Base-by-base conservation (phyloP, 805 yeast genomes). In the Yarrowia porcina region DNA sequence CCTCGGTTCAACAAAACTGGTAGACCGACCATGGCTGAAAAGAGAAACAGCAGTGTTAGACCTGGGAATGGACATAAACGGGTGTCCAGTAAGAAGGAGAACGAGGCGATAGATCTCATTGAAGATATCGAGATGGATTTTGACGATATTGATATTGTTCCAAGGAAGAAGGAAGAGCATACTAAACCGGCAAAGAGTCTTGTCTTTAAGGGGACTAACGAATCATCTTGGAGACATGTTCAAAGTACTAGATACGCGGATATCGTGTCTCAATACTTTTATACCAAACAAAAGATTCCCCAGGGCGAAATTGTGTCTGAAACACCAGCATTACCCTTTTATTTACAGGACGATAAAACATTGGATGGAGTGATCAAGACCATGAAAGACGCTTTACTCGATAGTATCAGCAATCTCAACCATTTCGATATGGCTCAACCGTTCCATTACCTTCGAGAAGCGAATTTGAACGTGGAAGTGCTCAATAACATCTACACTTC, bases 351-450 rank as follows among this genome's bases (percentile, higher is more conserved):
- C 33, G 44, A 25, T 8, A 17, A 25, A 5, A 5, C 44, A 10
- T 23, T 52, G 0, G 59, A 36, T 8, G 33, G 25, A 1, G 59
- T 36, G 12, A 52, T 36, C 27, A 23, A 17, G 25, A 36, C 33
- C 17, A 52, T 52, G 44, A 35, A 25, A 8, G 59, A 52, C 15
- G 32, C 42, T 3, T 5, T 52, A 17, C 44, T 35, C 8, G 44
- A 52, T 13, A 35, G 27, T 15, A 21, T 52, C 25, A 23, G 5
- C 25, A 52, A 52, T 11, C 32, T 52, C 11, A 52, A 52, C 44
- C 59, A 52, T 23, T 52, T 52, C 18, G 33, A 52, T 8, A 36
- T 52, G 44, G 33, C 42, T 2, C 59, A 52, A 9, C 59, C 59
- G 4, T 33, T 36, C 44, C 59, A 52, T 10, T 25, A 36, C 13